These are phyloP conservation scores for Tuber melanosporum DNA, from an alignment of 495 filamentous ascomycete species.

Conservation along the genomic window DNA sequence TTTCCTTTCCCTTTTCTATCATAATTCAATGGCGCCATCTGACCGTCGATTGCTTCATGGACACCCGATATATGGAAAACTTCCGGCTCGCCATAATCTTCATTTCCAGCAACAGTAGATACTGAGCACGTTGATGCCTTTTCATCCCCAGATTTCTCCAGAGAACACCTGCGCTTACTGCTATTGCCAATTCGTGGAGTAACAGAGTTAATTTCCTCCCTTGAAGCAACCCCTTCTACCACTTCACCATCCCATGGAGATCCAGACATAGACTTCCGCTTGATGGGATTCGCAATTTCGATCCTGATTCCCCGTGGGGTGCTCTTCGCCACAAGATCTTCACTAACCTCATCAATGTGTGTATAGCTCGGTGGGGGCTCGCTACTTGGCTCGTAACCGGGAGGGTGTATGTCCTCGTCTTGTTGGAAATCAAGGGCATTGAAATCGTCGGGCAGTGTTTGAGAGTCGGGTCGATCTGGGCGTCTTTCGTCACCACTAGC, in stretches of 20 bases:
- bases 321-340: not conserved
- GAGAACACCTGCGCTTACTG: conserved; percentile 21
- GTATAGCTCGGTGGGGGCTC: not conserved
- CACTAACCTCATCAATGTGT: not conserved
- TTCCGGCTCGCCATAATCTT: conserved; percentile 16
- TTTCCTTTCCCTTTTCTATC: not conserved
- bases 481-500: not conserved
- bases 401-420: conserved; percentile 3
- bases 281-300: conserved; percentile 22
- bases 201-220: not conserved
- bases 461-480: not conserved
- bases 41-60: conserved; percentile 3
- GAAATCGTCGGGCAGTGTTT: not conserved
- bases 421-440: conserved; percentile 1
- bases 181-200: not conserved
- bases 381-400: not conserved
- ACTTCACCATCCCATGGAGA: not conserved
- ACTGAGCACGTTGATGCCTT: not conserved
- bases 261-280: conserved; percentile 5
- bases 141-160: conserved; percentile 18
- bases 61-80: conserved; percentile 28
- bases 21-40: not conserved
- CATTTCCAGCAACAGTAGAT: conserved; percentile 3
- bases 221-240: not conserved
- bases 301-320: conserved; percentile 11